Conservation (phyloP, 768 basidiomycete species). For the Lentinula aciculospora region DNA sequence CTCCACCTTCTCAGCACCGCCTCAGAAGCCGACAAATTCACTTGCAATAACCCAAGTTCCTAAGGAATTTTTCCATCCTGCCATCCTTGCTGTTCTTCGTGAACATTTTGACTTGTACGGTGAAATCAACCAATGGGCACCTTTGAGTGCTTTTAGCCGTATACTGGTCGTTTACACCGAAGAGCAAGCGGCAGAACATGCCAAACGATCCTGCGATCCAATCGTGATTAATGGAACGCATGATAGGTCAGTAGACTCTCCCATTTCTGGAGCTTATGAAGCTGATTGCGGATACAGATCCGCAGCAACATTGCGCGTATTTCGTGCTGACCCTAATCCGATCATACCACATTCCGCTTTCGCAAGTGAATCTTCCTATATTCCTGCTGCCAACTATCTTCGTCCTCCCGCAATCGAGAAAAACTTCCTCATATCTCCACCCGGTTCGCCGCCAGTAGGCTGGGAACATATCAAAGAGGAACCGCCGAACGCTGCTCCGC, state of each 20-base stretch:
- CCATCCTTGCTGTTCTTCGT: conserved; percentile 58
- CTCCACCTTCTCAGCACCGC: neutral
- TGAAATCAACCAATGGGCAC: conserved; percentile 85
- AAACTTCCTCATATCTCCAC: conserved; percentile 97
- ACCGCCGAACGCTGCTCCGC: conserved; percentile 76
- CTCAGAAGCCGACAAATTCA: conserved; percentile 63
- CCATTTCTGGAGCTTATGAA: neutral
- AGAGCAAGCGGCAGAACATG: conserved; percentile 59
- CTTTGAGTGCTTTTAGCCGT: conserved; percentile 73
- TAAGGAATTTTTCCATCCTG: conserved; percentile 68
- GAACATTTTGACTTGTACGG: conserved; percentile 77
- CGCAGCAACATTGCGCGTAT: conserved; percentile 55
- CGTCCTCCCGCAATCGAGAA: conserved; percentile 78
- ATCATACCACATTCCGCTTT: conserved; percentile 27
- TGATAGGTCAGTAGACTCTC: conserved; percentile 37
- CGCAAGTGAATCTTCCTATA: neutral
- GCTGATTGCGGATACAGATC: too few relatives aligned
- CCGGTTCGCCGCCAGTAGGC: conserved; percentile 94
- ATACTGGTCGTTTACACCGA: conserved; percentile 75
- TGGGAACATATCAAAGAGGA: conserved; percentile 94
- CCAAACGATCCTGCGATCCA: conserved; percentile 62
- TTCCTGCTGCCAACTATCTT: conserved; percentile 43
- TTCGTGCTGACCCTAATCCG: conserved; percentile 68
- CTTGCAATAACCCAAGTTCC: conserved; percentile 79
- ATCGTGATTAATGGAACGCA: conserved; percentile 49